These are phyloP conservation scores for Coix lacrymajobi DNA, from an alignment of 176 grass and related monocot genomes.

Conservation along the genomic window DNA sequence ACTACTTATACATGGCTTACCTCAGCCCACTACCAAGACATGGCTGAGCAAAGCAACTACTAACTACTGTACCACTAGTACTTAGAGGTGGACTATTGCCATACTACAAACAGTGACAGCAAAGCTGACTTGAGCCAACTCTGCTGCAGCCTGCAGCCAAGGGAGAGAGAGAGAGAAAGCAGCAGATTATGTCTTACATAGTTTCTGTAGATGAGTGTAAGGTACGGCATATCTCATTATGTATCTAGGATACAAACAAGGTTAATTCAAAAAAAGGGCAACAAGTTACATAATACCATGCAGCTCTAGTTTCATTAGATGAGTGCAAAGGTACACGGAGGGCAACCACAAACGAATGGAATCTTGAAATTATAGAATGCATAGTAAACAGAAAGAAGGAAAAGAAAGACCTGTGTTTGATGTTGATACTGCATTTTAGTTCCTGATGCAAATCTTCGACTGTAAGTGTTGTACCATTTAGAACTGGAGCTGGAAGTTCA, in stretches of 20 bases:
- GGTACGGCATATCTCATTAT: background rate
- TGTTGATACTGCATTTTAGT: constrained; percentile 84
- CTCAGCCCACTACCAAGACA: too few relatives aligned
- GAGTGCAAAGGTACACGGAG: background rate
- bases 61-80: too few relatives aligned
- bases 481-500: constrained; percentile 83
- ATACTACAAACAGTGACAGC: too few relatives aligned
- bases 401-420: constrained; percentile 80
- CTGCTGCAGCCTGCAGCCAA: too few relatives aligned
- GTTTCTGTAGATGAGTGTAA: background rate
- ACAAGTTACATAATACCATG: background rate
- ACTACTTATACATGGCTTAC: too few relatives aligned
- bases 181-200: too few relatives aligned
- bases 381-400: background rate
- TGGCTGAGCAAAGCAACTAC: too few relatives aligned
- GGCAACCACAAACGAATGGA: background rate
- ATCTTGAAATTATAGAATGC: background rate
- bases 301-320: background rate
- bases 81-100: too few relatives aligned
- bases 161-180: too few relatives aligned
- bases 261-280: background rate
- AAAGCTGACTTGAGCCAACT: too few relatives aligned
- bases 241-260: background rate
- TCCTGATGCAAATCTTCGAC: constrained; percentile 97
- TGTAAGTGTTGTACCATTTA: constrained; percentile 68